Conservation (phyloP, 345 rosid genomes). For the Dipteronia dyeriana region DNA sequence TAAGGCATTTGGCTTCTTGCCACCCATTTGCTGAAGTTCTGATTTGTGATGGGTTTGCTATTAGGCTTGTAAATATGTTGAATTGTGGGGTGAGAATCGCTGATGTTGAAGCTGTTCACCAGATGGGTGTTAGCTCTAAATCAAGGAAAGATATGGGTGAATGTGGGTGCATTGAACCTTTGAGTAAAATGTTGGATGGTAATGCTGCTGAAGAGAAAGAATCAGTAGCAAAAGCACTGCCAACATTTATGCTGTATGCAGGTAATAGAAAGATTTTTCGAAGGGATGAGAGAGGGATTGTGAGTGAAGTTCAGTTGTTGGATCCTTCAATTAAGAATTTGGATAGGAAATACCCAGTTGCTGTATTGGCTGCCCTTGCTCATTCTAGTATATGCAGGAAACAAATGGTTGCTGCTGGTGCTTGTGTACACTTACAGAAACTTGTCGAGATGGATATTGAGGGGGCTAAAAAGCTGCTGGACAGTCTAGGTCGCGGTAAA, state of each 20-base stretch:
- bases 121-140: slow-evolving; percentile 55
- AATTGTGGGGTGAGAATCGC: slow-evolving; percentile 79
- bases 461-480: no score
- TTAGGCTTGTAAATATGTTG: slow-evolving; percentile 49
- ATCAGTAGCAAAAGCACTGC: no score
- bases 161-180: slow-evolving; percentile 48
- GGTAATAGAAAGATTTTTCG: slow-evolving; percentile 56
- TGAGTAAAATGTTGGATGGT: no score
- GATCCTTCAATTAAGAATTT: no score
- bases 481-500: no score
- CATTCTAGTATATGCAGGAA: slow-evolving; percentile 66
- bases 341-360: slow-evolving; percentile 61
- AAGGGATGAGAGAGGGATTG: slow-evolving; percentile 62
- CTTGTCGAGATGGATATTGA: no score
- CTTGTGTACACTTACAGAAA: no score
- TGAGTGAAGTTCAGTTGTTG: slow-evolving; percentile 58
- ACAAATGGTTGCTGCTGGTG: no score
- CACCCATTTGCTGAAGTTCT: no score
- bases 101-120: slow-evolving; percentile 61
- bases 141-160: slow-evolving; percentile 73
- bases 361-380: slow-evolving; percentile 56
- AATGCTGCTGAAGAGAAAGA: no score
- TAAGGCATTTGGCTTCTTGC: no score
- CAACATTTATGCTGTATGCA: slow-evolving; percentile 41
- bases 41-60: no score